Conservation (phyloP, 305 asterid species). For the Fraxinus angustifolia region DNA sequence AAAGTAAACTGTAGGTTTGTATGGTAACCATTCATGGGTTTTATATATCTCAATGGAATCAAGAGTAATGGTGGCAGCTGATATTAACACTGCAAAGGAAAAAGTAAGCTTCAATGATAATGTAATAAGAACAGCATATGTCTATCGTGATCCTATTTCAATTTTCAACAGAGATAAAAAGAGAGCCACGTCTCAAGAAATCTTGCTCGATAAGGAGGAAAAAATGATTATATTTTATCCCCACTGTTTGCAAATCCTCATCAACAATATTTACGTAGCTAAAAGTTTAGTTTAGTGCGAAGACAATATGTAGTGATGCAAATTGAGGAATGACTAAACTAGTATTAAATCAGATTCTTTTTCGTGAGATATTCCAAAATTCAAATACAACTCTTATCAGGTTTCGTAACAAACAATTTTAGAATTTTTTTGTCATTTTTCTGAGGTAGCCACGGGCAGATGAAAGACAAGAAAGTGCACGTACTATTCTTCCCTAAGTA, state of each 20-base stretch:
- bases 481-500: neutral
- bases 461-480: neutral
- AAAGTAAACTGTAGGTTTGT: conserved; percentile 58
- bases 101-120: neutral
- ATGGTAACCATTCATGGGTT: conserved; percentile 61
- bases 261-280: neutral
- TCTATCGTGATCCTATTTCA: neutral
- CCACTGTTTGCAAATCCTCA: neutral
- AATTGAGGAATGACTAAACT: neutral
- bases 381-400: neutral
- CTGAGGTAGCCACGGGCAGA: neutral
- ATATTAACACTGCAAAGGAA: conserved; percentile 35
- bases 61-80: conserved; percentile 67
- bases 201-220: neutral
- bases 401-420: neutral
- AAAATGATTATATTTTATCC: neutral
- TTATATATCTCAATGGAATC: conserved; percentile 64
- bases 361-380: neutral
- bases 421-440: neutral
- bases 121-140: neutral
- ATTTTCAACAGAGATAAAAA: neutral
- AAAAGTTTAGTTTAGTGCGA: neutral
- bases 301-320: neutral
- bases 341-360: neutral
- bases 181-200: neutral